Percentiles rank a stretch among this genome's conserved stretches.
Evolutionary conservation across 208 protist genomes (phyloP).

Genomic region (Vickermania ingenoplastis): DNA sequence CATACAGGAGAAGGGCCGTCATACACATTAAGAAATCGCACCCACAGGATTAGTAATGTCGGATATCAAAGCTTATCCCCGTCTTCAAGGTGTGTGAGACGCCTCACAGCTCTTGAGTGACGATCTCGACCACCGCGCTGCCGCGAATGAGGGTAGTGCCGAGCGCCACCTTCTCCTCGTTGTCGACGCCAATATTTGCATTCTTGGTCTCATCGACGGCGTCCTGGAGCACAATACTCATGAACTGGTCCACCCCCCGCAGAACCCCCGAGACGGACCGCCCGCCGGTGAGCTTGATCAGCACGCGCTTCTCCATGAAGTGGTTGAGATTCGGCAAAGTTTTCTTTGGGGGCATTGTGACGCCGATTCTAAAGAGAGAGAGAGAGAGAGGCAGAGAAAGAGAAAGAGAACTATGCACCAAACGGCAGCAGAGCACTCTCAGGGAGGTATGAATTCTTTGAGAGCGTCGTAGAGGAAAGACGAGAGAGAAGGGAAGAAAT

Average conservation of each 20-base stretch:
- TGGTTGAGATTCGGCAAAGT: constrained; percentile 84
- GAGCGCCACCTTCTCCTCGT: constrained; percentile 75
- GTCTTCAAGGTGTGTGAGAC: too few species aligned
- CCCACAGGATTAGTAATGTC: too few species aligned
- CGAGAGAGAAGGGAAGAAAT: too few species aligned
- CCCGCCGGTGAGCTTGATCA: constrained; percentile 93
- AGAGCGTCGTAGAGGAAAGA: too few species aligned
- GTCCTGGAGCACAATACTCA: constrained; percentile 96
- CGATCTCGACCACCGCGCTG: constrained; percentile 86
- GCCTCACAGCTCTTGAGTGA: constrained; percentile 59
- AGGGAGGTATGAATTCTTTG: too few species aligned
- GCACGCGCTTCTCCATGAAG: constrained; percentile 92
- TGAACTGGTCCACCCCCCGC: constrained; percentile 95
- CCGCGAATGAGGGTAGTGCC: constrained; percentile 86
- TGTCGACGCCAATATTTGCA: constrained; percentile 19
- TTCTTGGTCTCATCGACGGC: constrained; percentile 90
- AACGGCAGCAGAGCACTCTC: too few species aligned
- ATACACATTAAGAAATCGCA: too few species aligned
- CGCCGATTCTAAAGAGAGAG: constrained; percentile 3
- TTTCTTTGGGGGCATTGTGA: constrained; percentile 44
- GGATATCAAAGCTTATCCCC: too few species aligned
- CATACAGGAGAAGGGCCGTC: too few species aligned
- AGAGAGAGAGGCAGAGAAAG: constrained; percentile 1
- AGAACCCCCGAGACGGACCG: constrained; percentile 91
- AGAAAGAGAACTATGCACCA: not conserved